Evolutionary conservation across 2,329 filamentous ascomycete species (phyloP), one percentile per base, ranked within the genome.

Genomic region (Coleophoma cylindrospora): DNA sequence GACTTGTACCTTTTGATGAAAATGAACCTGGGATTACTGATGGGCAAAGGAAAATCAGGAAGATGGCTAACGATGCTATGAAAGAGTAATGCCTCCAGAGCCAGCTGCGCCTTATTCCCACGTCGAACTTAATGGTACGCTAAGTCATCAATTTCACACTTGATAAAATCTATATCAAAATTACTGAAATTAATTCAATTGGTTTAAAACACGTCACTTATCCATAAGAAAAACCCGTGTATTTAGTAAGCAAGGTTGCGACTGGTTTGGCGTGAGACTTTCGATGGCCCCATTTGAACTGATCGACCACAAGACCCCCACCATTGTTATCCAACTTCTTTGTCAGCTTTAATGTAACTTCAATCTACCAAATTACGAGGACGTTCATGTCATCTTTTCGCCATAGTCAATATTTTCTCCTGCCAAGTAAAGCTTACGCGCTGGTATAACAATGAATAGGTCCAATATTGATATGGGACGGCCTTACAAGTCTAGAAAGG

Each of bases 401-500:
- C 12, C 15, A 15, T 13, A 13, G 12, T 11, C 38, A 17, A 5
- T 17, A 21, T 7, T 15, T 2, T 41, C 38, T 41, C 3, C 36
- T 14, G 7, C 11, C 15, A 14, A 38, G 36, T 38, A 17, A 19
- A 6, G 17, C 17, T 21, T 7, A 13, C 38, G 38, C 6, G 3
- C 22, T 13, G 3, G 15, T 11, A 15, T 21, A 19, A 4, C 38
- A 27, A 47, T 47, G 45, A 36, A 40, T 27, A 5, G 2, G 3
- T 10, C 9, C 5, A 47, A 14, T 11, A 15, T n/a, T 33, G 45
- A 38, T 15, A 17, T 19, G 3, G 45, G 47, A 17, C 32, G 47
- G 12, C 22, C 21, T 27, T 50, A 50, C 44, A 50, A 50, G 34
- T 50, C 49, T n/a, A 40, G 44, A 21, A 50, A 50, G 44, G 34